phyloP scores from a whole-genome alignment of 2,329 filamentous ascomycete species.

The Cladosporium colombiae region DNA sequence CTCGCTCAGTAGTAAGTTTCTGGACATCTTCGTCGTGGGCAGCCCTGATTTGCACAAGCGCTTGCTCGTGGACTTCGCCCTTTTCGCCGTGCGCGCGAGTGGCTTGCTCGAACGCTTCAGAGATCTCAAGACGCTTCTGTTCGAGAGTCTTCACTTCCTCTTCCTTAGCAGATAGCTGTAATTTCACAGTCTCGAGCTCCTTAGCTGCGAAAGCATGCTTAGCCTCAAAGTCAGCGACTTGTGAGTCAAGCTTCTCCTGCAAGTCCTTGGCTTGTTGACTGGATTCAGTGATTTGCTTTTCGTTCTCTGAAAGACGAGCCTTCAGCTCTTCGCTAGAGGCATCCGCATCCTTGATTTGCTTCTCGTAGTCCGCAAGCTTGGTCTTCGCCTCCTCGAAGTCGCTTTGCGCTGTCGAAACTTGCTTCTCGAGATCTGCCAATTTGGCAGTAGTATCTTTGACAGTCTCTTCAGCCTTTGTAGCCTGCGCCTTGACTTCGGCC shows the following conservation, averaged over 20 bases:
- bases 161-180: conserved; percentile 1
- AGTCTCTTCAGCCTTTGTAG: not conserved
- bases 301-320: not conserved
- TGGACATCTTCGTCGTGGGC: conserved; percentile 9
- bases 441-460: not conserved
- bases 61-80: conserved; percentile 10
- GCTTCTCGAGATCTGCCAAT: not conserved
- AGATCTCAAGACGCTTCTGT: conserved; percentile 13
- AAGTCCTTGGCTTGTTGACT: not conserved
- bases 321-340: not conserved
- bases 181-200: not conserved
- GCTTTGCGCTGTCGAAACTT: not conserved
- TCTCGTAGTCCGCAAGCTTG: not conserved
- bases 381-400: not conserved
- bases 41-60: conserved; percentile 4
- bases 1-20: not conserved
- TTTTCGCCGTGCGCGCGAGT: conserved; percentile 2
- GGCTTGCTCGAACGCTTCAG: conserved; percentile 18
- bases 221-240: conserved; percentile 7
- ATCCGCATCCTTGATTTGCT: not conserved
- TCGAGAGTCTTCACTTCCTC: conserved; percentile 2
- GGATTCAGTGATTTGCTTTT: not conserved
- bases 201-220: conserved; percentile 3
- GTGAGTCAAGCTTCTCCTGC: not conserved
- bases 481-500: not conserved